A percentile compares a stretch with the other conserved stretches of the same genome.
These are phyloP conservation scores for Hypoxylon sp. DNA, from an alignment of 2,329 filamentous ascomycete species.

Conservation along the genomic window DNA sequence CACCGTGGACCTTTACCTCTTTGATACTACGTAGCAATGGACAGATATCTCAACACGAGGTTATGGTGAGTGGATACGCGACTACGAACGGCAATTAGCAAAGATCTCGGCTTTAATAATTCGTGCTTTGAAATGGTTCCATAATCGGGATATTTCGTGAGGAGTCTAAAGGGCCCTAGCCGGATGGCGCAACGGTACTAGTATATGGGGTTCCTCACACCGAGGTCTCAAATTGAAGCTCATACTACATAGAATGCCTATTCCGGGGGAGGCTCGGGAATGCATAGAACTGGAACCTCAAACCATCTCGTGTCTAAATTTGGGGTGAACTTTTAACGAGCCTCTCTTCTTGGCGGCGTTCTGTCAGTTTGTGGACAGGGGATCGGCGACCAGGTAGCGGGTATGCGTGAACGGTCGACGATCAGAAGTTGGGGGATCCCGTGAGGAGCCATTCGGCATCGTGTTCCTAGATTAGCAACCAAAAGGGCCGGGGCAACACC, in stretches of 20 bases:
- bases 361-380: slow-evolving; percentile 18
- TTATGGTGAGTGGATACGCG: slow-evolving; percentile 29
- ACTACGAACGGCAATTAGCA: neutral
- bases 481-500: slow-evolving; percentile 18
- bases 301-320: slow-evolving; percentile 45
- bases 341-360: slow-evolving; percentile 27
- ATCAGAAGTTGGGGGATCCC: slow-evolving; percentile 26
- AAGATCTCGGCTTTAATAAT: slow-evolving; percentile 25
- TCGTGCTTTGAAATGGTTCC: slow-evolving; percentile 19
- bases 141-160: slow-evolving; percentile 20
- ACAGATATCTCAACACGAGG: slow-evolving; percentile 35
- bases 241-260: slow-evolving; percentile 2
- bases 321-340: slow-evolving; percentile 27
- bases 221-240: slow-evolving; percentile 27
- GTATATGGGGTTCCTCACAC: slow-evolving; percentile 9
- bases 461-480: slow-evolving; percentile 43
- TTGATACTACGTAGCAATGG: slow-evolving; percentile 36
- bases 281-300: slow-evolving; percentile 11
- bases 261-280: slow-evolving; percentile 16
- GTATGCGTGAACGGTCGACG: slow-evolving; percentile 24
- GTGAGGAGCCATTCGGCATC: slow-evolving; percentile 26
- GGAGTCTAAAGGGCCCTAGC: slow-evolving; percentile 2
- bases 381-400: slow-evolving; percentile 31
- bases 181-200: slow-evolving; percentile 4
- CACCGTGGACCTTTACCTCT: neutral